Evolutionary conservation across 2,329 filamentous ascomycete species (phyloP).

Genomic region (Aspergillus quadricinctus): DNA sequence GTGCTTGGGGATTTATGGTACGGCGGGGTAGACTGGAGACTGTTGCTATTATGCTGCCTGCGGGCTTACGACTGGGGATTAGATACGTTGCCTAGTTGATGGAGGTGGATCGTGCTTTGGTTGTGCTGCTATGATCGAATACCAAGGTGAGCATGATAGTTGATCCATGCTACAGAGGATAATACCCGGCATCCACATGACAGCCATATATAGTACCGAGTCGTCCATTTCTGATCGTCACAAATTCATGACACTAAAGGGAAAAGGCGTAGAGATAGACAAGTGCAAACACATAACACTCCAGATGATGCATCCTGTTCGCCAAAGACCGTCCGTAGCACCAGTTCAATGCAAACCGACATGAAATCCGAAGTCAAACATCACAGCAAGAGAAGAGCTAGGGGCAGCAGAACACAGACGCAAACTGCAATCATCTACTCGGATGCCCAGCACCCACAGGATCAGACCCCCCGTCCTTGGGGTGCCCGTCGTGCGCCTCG

Average conservation of each 20-base stretch:
- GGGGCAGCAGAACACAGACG: too few species aligned
- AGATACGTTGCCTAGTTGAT: too few species aligned
- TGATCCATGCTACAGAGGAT: background rate
- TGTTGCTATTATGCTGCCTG: too few species aligned
- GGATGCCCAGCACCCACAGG: background rate
- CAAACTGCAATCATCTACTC: background rate
- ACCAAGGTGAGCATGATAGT: background rate
- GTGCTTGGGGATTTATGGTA: background rate
- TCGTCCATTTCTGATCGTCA: background rate
- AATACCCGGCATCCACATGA: too few species aligned
- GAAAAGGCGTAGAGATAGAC: background rate
- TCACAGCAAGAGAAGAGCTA: too few species aligned
- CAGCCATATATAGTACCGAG: too few species aligned
- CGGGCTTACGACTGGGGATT: too few species aligned
- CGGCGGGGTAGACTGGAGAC: too few species aligned
- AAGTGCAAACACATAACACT: background rate
- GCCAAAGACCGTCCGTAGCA: background rate
- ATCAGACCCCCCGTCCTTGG: slow-evolving; percentile 1
- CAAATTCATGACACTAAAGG: background rate
- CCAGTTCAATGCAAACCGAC: background rate
- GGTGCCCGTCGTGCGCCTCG: background rate
- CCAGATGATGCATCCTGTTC: background rate
- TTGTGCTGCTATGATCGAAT: too few species aligned
- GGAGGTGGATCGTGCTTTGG: too few species aligned
- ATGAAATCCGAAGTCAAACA: background rate